Evolutionary conservation across 2,329 filamentous ascomycete genomes (phyloP).

Genomic region (Trichoderma sp.): DNA sequence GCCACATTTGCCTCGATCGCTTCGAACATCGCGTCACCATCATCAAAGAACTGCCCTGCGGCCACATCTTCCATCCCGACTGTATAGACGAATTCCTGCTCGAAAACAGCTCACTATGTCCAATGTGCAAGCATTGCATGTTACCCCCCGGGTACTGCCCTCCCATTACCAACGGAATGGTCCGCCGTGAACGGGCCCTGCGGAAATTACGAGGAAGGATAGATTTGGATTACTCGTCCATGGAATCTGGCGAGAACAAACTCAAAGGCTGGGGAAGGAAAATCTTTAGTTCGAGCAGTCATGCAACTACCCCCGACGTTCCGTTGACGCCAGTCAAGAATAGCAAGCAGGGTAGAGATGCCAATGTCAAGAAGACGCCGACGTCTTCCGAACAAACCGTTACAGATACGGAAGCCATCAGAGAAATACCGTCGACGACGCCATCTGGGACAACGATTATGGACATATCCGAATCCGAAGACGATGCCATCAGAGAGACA

Average conservation of each 20-base stretch:
- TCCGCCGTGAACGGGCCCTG: constrained; percentile 72
- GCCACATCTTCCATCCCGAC: constrained; percentile 88
- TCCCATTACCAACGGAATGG: constrained; percentile 79
- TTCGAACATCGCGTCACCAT: constrained; percentile 67
- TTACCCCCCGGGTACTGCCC: constrained; percentile 67
- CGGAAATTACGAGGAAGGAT: constrained; percentile 57
- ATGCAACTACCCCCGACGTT: constrained; percentile 24
- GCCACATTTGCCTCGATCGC: constrained; percentile 85
- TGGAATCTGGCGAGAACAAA: constrained; percentile 35
- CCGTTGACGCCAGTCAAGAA: constrained; percentile 28
- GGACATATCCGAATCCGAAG: neutral
- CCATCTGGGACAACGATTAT: neutral
- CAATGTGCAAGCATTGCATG: constrained; percentile 82
- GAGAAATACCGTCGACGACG: neutral
- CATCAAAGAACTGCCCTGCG: constrained; percentile 83
- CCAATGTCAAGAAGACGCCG: neutral
- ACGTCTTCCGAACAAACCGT: constrained; percentile 12
- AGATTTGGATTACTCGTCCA: constrained; percentile 39
- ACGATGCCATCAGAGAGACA: constrained; percentile 18
- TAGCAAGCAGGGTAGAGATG: constrained; percentile 5
- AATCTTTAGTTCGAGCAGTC: constrained; percentile 31
- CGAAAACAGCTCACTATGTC: constrained; percentile 80
- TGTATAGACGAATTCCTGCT: constrained; percentile 86
- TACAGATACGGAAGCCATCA: constrained; percentile 5
- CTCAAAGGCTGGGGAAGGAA: constrained; percentile 37